Conservation (phyloP, 306 rosid species). For the Begonia loranthoides region DNA sequence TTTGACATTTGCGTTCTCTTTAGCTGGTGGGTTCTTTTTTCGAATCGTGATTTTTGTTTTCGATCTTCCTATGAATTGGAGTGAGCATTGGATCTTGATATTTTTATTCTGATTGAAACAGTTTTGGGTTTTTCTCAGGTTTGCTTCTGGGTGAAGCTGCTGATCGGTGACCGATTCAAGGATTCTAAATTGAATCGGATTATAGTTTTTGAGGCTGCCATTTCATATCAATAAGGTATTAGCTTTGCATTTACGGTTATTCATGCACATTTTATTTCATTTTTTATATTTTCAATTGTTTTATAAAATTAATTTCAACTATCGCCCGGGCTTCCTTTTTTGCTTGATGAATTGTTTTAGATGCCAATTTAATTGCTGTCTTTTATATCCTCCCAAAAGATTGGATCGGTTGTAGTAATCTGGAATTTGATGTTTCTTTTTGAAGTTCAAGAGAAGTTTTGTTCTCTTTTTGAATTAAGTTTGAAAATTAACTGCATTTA, state of each 20-base stretch:
- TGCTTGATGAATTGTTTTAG: neutral
- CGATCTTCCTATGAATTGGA: slow-evolving; percentile 26
- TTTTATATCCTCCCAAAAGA: no score
- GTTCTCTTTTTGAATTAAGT: no score
- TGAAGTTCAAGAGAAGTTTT: no score
- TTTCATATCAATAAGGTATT: slow-evolving; percentile 30
- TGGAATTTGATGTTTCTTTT: no score
- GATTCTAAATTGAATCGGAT: slow-evolving; percentile 43
- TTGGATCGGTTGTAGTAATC: no score
- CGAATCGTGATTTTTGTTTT: slow-evolving; percentile 47
- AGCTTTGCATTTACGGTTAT: slow-evolving; percentile 10
- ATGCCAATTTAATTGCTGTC: no score
- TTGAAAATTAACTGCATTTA: no score
- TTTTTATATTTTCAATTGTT: slow-evolving; percentile 6
- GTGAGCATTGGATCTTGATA: slow-evolving; percentile 42
- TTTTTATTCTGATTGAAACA: slow-evolving; percentile 17
- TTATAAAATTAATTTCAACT: slow-evolving; percentile 10
- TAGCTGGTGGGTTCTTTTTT: slow-evolving; percentile 9
- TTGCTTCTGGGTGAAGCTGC: slow-evolving; percentile 33
- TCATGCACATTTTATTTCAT: slow-evolving; percentile 25
- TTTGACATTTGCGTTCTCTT: slow-evolving; percentile 9
- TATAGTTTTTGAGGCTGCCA: slow-evolving; percentile 32
- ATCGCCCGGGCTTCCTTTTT: slow-evolving; percentile 5
- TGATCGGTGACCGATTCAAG: slow-evolving; percentile 76
- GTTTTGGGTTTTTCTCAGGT: slow-evolving; percentile 30